Percentiles rank a stretch among this genome's conserved stretches.
These are phyloP conservation scores for Drosera capensis DNA, from an alignment of 148 eudicot species.

Conservation along the genomic window DNA sequence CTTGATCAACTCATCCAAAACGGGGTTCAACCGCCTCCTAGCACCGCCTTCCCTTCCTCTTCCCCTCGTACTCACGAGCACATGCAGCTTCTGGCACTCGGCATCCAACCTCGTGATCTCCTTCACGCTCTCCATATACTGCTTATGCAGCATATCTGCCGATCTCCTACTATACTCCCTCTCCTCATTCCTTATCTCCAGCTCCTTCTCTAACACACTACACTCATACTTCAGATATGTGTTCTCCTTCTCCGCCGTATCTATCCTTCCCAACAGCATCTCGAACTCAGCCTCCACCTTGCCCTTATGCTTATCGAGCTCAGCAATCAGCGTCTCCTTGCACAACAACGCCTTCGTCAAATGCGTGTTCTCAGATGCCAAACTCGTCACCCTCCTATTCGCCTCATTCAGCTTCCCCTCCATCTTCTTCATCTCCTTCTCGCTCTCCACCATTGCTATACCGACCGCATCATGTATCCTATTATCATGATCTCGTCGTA, in stretches of 20 bases:
- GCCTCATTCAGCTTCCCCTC: slow-evolving; percentile 39
- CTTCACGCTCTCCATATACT: slow-evolving; percentile 28
- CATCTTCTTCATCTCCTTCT: slow-evolving; percentile 27
- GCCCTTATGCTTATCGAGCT: slow-evolving; percentile 20
- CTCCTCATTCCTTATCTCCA: slow-evolving; percentile 39
- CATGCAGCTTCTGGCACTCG: slow-evolving; percentile 53
- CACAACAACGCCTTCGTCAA: slow-evolving; percentile 45
- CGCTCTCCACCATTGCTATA: slow-evolving; percentile 25
- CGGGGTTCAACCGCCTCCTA: slow-evolving; percentile 12
- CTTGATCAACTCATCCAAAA: slow-evolving; percentile 2
- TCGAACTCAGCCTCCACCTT: slow-evolving; percentile 50
- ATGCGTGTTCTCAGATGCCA: slow-evolving; percentile 40
- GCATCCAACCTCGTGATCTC: slow-evolving; percentile 41
- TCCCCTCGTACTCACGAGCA: slow-evolving; percentile 12
- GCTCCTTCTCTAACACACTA: slow-evolving; percentile 59
- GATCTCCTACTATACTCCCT: slow-evolving; percentile 23
- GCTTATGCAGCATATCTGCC: slow-evolving; percentile 21
- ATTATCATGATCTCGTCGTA: slow-evolving; percentile 38
- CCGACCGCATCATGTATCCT: slow-evolving; percentile 26
- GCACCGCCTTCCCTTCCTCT: slow-evolving; percentile 7
- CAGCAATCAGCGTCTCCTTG: slow-evolving; percentile 47
- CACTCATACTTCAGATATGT: slow-evolving; percentile 58
- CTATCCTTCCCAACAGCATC: slow-evolving; percentile 38
- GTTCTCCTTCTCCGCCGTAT: slow-evolving; percentile 58
- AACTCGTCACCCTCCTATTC: slow-evolving; percentile 29